These are phyloP conservation scores for Lichenothelia convexa DNA, from an alignment of 495 filamentous ascomycete genomes.

Conservation along the genomic window DNA sequence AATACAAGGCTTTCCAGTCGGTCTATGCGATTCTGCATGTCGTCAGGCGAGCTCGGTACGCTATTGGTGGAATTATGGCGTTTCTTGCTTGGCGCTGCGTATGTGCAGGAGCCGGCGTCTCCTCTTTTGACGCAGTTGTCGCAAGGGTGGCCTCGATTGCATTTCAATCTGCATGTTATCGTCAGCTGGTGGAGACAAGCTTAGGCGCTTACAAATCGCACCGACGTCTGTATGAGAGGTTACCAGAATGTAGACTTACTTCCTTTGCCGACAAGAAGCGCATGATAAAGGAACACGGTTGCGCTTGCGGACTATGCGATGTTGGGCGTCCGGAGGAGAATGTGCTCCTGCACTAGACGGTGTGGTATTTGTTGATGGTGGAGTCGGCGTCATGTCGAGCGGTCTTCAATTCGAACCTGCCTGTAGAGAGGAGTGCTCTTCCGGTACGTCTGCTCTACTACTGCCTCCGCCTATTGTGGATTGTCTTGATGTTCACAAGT, in stretches of 20 bases:
- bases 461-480: no score
- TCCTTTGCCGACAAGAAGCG: slow-evolving; percentile 81
- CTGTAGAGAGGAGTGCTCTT: no score
- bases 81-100: slow-evolving; percentile 60
- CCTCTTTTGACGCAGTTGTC: slow-evolving; percentile 88
- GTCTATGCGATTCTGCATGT: slow-evolving; percentile 99
- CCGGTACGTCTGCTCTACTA: no score
- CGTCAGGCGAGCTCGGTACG: slow-evolving; percentile 54
- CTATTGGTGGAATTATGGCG: slow-evolving; percentile 54
- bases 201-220: neutral
- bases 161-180: slow-evolving; percentile 79
- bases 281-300: slow-evolving; percentile 92
- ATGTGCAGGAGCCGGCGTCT: slow-evolving; percentile 71
- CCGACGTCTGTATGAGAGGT: neutral
- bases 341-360: slow-evolving; percentile 54
- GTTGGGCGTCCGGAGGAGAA: slow-evolving; percentile 73
- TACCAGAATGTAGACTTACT: slow-evolving; percentile 40
- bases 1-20: slow-evolving; percentile 86
- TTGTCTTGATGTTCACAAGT: no score
- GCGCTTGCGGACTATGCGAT: slow-evolving; percentile 77
- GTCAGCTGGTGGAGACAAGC: no score
- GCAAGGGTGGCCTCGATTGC: slow-evolving; percentile 80
- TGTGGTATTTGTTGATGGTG: slow-evolving; percentile 54
- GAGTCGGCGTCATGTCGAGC: slow-evolving; percentile 91
- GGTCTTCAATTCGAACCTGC: no score